Percentiles rank a stretch among this genome's conserved stretches.
phyloP scores from a whole-genome alignment of 352 stramenopile species.

The Phytopythium sindhum region DNA sequence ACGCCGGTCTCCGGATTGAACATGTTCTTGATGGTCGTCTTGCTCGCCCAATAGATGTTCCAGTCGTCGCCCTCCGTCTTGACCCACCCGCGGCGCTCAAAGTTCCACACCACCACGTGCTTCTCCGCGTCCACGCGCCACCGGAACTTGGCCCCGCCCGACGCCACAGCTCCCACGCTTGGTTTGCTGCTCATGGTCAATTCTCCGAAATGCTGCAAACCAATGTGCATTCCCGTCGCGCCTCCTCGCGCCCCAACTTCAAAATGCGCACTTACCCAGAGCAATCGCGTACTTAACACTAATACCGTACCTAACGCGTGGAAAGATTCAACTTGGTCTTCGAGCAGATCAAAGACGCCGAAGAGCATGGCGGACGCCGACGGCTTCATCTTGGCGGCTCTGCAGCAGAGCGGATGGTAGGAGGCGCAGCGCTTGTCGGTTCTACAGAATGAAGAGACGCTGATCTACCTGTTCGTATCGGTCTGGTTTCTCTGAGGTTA shows the following conservation, averaged over 20 bases:
- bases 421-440: neutral
- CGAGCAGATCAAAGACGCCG: neutral
- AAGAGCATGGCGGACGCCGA: conserved; percentile 39
- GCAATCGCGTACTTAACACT: neutral
- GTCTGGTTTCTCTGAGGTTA: neutral
- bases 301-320: neutral
- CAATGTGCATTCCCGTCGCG: neutral
- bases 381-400: conserved; percentile 38
- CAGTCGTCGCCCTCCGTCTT: conserved; percentile 87
- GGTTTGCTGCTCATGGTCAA: neutral
- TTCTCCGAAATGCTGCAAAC: neutral
- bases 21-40: conserved; percentile 82
- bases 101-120: conserved; percentile 81
- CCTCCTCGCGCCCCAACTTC: neutral
- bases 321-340: neutral
- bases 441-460: neutral
- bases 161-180: neutral
- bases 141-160: conserved; percentile 32
- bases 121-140: conserved; percentile 76
- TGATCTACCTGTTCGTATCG: neutral
- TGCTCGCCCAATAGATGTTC: conserved; percentile 93
- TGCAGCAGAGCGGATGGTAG: conserved; percentile 52
- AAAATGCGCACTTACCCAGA: neutral
- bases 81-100: conserved; percentile 79
- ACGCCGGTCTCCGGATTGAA: conserved; percentile 85